phyloP scores from a whole-genome alignment of 768 basidiomycete species.

The Amanita pallidorosea region DNA sequence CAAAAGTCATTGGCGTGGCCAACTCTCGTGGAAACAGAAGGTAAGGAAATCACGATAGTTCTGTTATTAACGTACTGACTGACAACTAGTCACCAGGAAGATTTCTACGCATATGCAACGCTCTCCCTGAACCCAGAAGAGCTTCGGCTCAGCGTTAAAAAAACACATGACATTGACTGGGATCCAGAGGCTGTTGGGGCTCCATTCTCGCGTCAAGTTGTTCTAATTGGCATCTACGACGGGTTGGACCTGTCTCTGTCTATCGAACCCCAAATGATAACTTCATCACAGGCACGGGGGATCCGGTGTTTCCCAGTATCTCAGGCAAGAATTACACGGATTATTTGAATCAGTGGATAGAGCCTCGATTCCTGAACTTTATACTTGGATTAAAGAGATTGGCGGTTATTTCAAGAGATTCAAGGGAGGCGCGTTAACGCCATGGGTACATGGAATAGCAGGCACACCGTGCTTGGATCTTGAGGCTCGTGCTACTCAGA shows the following conservation, averaged over 20 bases:
- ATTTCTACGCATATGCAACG: slow-evolving; percentile 69
- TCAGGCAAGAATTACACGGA: slow-evolving; percentile 77
- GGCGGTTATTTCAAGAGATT: slow-evolving; percentile 92
- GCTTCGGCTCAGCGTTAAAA: slow-evolving; percentile 52
- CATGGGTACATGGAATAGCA: slow-evolving; percentile 42
- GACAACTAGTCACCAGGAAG: slow-evolving; percentile 65
- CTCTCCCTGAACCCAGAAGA: slow-evolving; percentile 72
- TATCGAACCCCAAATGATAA: not conserved
- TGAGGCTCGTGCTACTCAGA: slow-evolving; percentile 75
- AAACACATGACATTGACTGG: slow-evolving; percentile 60
- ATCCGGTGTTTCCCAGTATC: slow-evolving; percentile 77
- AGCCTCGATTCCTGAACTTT: slow-evolving; percentile 61
- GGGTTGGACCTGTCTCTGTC: slow-evolving; percentile 39
- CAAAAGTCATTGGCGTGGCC: slow-evolving; percentile 69
- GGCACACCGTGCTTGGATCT: slow-evolving; percentile 44
- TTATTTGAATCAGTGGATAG: slow-evolving; percentile 75
- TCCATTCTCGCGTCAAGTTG: slow-evolving; percentile 58
- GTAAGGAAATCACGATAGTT: slow-evolving; percentile 21
- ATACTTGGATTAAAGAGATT: slow-evolving; percentile 63
- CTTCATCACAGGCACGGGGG: slow-evolving; percentile 70
- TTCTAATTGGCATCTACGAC: slow-evolving; percentile 87
- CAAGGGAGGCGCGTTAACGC: slow-evolving; percentile 64
- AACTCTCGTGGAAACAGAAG: slow-evolving; percentile 68
- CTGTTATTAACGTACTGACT: not conserved
- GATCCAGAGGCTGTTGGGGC: slow-evolving; percentile 44